These are phyloP conservation scores for Periconia sp. DNA, from an alignment of 2,329 filamentous ascomycete genomes.

Conservation along the genomic window DNA sequence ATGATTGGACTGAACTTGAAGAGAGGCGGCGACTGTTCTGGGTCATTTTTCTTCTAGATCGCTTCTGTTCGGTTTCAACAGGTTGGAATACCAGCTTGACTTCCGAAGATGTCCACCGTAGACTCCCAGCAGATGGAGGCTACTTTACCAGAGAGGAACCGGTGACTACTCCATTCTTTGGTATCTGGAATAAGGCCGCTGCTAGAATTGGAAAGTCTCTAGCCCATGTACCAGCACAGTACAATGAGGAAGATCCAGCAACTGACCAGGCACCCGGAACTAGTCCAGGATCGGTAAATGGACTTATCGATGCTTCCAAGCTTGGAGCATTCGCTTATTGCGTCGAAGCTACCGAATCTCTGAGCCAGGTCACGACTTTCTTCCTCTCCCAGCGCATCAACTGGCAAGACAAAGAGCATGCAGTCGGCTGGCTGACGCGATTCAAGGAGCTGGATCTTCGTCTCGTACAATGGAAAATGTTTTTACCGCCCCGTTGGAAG, in stretches of 20 bases:
- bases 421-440: conserved; percentile 40
- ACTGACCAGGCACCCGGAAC: conserved; percentile 29
- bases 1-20: conserved; percentile 40
- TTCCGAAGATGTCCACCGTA: conserved; percentile 40
- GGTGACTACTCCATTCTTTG: conserved; percentile 41
- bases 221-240: conserved; percentile 39
- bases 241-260: conserved; percentile 39
- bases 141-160: conserved; percentile 43
- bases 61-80: conserved; percentile 39
- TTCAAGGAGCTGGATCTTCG: conserved; percentile 44
- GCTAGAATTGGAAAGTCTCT: conserved; percentile 40
- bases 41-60: conserved; percentile 42
- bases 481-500: conserved; percentile 40
- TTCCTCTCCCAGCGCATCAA: conserved; percentile 42
- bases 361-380: conserved; percentile 43
- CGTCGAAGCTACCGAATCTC: conserved; percentile 40
- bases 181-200: conserved; percentile 43
- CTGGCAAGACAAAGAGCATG: conserved; percentile 43
- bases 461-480: conserved; percentile 42
- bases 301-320: conserved; percentile 42
- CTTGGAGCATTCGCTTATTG: conserved; percentile 43
- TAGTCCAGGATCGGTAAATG: conserved; percentile 37
- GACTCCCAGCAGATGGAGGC: conserved; percentile 40
- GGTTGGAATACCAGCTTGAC: conserved; percentile 43
- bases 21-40: conserved; percentile 40